Evolutionary conservation across 108 stramenopile species (phyloP).

Genomic region (Asterionellopsis glacialis): DNA sequence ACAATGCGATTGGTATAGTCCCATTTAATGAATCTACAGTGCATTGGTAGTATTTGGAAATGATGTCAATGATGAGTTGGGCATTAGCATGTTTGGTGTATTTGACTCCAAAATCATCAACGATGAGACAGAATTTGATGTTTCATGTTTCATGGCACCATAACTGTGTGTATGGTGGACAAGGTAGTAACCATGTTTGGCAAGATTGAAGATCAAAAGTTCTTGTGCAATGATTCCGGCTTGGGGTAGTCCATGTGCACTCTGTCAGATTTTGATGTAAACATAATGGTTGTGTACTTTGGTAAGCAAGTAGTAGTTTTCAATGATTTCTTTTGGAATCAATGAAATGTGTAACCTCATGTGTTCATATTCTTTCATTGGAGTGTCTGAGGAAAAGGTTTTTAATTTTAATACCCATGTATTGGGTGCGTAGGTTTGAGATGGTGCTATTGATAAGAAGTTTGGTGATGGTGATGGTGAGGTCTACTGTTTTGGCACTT

Average conservation of each 20-base stretch:
- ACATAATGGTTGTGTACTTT: constrained; percentile 12
- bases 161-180: constrained; percentile 25
- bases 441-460: constrained; percentile 45
- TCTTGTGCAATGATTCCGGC: constrained; percentile 43
- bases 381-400: constrained; percentile 41
- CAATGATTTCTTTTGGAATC: constrained; percentile 32
- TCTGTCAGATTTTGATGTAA: constrained; percentile 20
- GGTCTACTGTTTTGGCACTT: constrained; percentile 28
- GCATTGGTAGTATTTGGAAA: constrained; percentile 14
- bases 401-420: constrained; percentile 23
- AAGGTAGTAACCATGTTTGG: constrained; percentile 18
- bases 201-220: constrained; percentile 17
- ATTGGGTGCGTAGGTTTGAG: constrained; percentile 18
- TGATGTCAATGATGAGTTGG: constrained; percentile 29
- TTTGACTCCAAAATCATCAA: constrained; percentile 52
- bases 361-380: constrained; percentile 28
- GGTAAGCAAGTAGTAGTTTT: constrained; percentile 21
- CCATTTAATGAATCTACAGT: constrained; percentile 32
- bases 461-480: constrained; percentile 35
- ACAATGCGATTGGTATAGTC: constrained; percentile 33
- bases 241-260: constrained; percentile 43
- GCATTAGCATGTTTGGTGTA: constrained; percentile 24
- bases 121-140: constrained; percentile 35
- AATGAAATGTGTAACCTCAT: constrained; percentile 25
- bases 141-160: constrained; percentile 23